Conservation (phyloP, 257 asterid genomes). For the Solanum piurae region DNA sequence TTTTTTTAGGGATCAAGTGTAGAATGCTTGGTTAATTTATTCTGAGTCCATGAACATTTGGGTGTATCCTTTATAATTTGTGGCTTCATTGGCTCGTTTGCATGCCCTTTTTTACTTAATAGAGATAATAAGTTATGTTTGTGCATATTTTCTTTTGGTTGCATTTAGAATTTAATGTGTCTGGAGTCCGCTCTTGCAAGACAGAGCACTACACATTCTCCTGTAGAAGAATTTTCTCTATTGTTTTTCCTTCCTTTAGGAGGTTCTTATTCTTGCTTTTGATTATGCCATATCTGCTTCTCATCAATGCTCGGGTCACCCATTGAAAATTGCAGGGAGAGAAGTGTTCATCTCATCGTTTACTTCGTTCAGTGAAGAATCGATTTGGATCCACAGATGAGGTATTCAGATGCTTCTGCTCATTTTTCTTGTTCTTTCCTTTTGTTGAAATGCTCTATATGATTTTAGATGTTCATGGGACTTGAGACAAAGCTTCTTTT, state of each 20-base stretch:
- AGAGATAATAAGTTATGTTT: not conserved
- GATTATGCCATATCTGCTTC: not conserved
- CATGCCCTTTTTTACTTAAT: not conserved
- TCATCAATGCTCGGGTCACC: not conserved
- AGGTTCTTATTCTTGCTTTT: not conserved
- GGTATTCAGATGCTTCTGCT: slow-evolving; percentile 30
- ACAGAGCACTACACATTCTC: not conserved
- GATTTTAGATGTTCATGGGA: not conserved
- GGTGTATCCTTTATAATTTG: not conserved
- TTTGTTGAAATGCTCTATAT: not conserved
- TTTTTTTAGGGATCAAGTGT: not conserved
- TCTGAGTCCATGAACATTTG: not conserved
- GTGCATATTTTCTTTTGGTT: not conserved
- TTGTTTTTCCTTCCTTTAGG: not conserved
- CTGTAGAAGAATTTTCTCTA: not conserved
- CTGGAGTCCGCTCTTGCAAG: not conserved
- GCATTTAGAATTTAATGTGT: not conserved
- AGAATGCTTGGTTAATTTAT: not conserved
- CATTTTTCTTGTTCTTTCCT: not conserved
- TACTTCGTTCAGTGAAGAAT: slow-evolving; percentile 86
- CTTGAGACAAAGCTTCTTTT: not conserved
- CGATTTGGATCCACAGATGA: slow-evolving; percentile 97
- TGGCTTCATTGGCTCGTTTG: not conserved
- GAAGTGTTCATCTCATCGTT: slow-evolving; percentile 68
- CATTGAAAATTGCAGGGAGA: slow-evolving; percentile 64